These are phyloP conservation scores for Kodamaea kakaduensis DNA, from an alignment of 805 yeast species.

Conservation along the genomic window DNA sequence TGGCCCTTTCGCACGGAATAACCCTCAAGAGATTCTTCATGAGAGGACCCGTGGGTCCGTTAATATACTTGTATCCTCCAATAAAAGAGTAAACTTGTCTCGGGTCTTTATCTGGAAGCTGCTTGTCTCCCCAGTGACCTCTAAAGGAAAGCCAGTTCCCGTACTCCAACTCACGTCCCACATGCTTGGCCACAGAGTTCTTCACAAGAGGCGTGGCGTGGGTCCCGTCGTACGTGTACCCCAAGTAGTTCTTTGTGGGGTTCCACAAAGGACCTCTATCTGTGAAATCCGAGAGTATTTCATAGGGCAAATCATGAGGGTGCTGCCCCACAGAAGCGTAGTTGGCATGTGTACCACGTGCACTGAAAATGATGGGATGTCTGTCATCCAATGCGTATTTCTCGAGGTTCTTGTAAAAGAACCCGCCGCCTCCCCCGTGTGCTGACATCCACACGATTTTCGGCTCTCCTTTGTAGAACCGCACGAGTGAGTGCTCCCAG, in stretches of 20 bases:
- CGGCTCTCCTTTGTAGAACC: constrained; percentile 80
- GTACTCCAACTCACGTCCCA: constrained; percentile 49
- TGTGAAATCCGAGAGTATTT: constrained; percentile 86
- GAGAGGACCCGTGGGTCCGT: constrained; percentile 92
- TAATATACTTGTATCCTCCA: constrained; percentile 80
- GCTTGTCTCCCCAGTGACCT: constrained; percentile 92
- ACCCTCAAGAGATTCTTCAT: constrained; percentile 66
- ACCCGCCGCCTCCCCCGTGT: constrained; percentile 96
- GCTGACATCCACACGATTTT: constrained; percentile 93
- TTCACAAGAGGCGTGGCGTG: constrained; percentile 39
- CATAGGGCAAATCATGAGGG: constrained; percentile 91
- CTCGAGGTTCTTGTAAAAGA: constrained; percentile 71
- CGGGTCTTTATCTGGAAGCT: constrained; percentile 60
- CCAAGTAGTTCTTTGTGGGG: constrained; percentile 76
- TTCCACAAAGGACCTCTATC: constrained; percentile 97
- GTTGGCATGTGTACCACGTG: constrained; percentile 96
- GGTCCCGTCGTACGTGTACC: constrained; percentile 72
- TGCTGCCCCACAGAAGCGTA: constrained; percentile 96
- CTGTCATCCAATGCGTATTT: constrained; percentile 43
- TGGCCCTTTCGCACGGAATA: constrained; percentile 75
- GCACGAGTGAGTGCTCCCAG: constrained; percentile 92
- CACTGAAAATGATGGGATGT: constrained; percentile 78
- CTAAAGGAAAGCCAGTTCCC: constrained; percentile 75
- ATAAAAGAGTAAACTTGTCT: constrained; percentile 85
- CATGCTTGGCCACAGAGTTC: constrained; percentile 41